These are phyloP conservation scores for Diutina ranongensis DNA, from an alignment of 1,139 yeast genomes.

Conservation along the genomic window DNA sequence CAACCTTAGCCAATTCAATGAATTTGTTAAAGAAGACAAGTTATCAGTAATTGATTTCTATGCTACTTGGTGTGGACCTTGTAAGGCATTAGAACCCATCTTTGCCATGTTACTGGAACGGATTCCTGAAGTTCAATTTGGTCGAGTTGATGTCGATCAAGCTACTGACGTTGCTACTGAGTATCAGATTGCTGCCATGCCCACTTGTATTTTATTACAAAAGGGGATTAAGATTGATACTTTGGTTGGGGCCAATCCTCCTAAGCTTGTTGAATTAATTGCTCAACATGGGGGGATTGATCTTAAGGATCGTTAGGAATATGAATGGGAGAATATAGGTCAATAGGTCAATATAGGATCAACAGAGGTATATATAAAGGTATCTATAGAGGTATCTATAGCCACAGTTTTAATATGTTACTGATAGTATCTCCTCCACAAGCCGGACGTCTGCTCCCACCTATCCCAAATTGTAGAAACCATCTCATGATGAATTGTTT, in stretches of 20 bases:
- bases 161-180: constrained; percentile 6
- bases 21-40: constrained; percentile 9
- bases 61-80: constrained; percentile 39
- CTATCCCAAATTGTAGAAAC: too few relatives aligned
- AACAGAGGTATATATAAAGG: background rate
- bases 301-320: constrained; percentile 7
- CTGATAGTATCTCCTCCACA: too few relatives aligned
- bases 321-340: background rate
- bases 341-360: background rate
- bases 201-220: constrained; percentile 2
- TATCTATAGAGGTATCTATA: too few relatives aligned
- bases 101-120: constrained; percentile 22
- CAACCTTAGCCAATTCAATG: background rate
- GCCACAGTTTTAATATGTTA: too few relatives aligned
- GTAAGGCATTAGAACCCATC: constrained; percentile 33
- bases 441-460: too few relatives aligned
- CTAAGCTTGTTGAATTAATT: constrained; percentile 12
- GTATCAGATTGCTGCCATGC: constrained; percentile 5
- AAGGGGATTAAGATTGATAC: background rate
- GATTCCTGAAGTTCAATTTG: constrained; percentile 14
- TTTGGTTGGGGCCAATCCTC: constrained; percentile 2
- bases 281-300: constrained; percentile 17
- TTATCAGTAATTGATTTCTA: constrained; percentile 29
- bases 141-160: constrained; percentile 2
- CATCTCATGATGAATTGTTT: too few relatives aligned